phyloP scores from a whole-genome alignment of 805 yeast species.

The Lachancea meyersii region DNA sequence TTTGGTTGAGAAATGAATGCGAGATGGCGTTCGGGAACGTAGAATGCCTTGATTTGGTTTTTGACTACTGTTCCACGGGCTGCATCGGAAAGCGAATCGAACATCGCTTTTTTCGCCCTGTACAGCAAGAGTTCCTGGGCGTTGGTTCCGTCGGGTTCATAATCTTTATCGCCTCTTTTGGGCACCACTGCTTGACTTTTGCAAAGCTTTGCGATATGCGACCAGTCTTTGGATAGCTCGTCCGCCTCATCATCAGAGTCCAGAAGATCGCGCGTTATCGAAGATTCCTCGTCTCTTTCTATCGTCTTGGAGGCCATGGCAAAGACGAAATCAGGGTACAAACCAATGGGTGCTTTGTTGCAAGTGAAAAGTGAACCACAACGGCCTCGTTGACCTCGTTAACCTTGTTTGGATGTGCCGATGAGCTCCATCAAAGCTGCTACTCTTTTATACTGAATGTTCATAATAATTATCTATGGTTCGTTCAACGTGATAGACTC shows the following conservation, averaged over 20 bases:
- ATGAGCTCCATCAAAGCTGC: too few relatives aligned
- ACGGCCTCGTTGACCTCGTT: too few relatives aligned
- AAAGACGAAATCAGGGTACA: not conserved
- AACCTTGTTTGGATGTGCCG: too few relatives aligned
- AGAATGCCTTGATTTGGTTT: conserved; percentile 48
- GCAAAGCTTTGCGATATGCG: conserved; percentile 30
- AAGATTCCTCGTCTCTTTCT: conserved; percentile 5
- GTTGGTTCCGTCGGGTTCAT: conserved; percentile 70
- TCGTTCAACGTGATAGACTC: too few relatives aligned
- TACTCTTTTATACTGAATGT: too few relatives aligned
- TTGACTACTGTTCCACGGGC: conserved; percentile 44
- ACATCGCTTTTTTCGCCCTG: conserved; percentile 65
- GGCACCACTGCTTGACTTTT: conserved; percentile 38
- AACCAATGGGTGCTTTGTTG: too few relatives aligned
- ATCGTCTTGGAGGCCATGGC: not conserved
- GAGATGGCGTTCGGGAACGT: conserved; percentile 30
- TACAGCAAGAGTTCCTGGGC: conserved; percentile 44
- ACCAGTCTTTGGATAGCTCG: conserved; percentile 53
- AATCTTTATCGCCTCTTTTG: conserved; percentile 79
- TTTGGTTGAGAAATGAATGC: conserved; percentile 46
- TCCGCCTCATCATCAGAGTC: conserved; percentile 33
- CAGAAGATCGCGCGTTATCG: not conserved
- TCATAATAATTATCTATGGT: too few relatives aligned
- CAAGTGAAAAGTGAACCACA: too few relatives aligned
- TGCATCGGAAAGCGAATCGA: conserved; percentile 47